Evolutionary conservation across 768 basidiomycete species (phyloP).

Genomic region (Phallus indusiatus): DNA sequence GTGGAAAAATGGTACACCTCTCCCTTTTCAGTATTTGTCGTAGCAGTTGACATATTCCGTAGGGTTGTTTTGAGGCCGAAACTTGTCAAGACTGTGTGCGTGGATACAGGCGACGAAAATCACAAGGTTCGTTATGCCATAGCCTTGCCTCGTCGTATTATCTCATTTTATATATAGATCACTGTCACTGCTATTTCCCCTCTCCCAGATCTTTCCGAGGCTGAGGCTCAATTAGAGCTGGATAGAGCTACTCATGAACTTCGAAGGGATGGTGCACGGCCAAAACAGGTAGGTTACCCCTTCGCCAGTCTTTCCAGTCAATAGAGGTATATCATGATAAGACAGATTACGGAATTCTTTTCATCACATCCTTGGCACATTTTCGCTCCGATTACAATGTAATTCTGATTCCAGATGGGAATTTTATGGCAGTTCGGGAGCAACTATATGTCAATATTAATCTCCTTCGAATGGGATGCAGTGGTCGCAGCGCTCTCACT

Average conservation of each 20-base stretch:
- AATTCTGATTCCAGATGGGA: conserved; percentile 64
- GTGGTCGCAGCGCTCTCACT: conserved; percentile 67
- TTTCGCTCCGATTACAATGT: conserved; percentile 85
- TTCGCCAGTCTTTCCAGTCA: background rate
- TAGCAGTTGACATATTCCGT: conserved; percentile 11
- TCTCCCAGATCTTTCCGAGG: conserved; percentile 27
- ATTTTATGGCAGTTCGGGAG: conserved; percentile 52
- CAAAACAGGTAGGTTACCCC: conserved; percentile 41
- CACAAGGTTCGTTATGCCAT: conserved; percentile 40
- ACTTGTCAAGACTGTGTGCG: conserved; percentile 51
- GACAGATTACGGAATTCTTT: conserved; percentile 59
- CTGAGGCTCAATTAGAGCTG: conserved; percentile 47
- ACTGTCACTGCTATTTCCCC: conserved; percentile 48
- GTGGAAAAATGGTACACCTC: conserved; percentile 66
- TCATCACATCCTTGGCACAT: conserved; percentile 78
- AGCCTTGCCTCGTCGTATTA: background rate
- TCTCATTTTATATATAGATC: conserved; percentile 32
- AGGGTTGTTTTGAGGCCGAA: conserved; percentile 64
- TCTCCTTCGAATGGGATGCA: conserved; percentile 75
- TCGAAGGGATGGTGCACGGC: conserved; percentile 63
- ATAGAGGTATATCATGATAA: conserved; percentile 17
- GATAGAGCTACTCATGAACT: conserved; percentile 51
- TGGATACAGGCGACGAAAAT: conserved; percentile 65
- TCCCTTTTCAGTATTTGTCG: background rate
- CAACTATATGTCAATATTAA: conserved; percentile 76